Base-by-base conservation (phyloP, 2,329 filamentous ascomycete genomes). In the Fusarium equiseti region DNA sequence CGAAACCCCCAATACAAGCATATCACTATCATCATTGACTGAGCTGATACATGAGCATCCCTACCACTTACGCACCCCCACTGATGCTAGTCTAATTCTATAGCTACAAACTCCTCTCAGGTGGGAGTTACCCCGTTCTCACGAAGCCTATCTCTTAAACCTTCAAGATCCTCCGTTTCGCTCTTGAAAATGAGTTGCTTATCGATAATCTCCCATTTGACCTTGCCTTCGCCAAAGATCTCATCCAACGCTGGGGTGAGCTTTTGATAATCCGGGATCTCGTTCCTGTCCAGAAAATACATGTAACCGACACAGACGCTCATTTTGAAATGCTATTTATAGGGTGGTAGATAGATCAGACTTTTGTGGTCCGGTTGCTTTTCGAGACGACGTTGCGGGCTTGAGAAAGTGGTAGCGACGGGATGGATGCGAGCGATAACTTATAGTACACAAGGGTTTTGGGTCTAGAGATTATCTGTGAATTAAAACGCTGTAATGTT, bases 151-250 rank as follows among this genome's bases (percentile, higher is more conserved):
- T 62, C 26, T 8, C 62, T 31, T 5, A 62, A 18, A 0, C 4
- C 10, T 0, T 0, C 4, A 2, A 54, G 3, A 2, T 51, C 38
- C 4, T 11, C 2, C 0, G 24, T 38, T 2, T 15, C 2, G 0
- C 29, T 38, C 6, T 2, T 4, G 0, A 50, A 32, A 0, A 51
- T 42, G 7, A 65, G 2, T 0, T 12, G 16, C 3, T 10, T 10
- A 1, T 8, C 49, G 3, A 4, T 15, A 2, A 2, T 2, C 1
- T n/a, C 2, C 40, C 40, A 67, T 31, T 2, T 0, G 6, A 3
- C 27, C 0, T 13, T 24, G 0, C 11, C 13, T 11, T 38, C 6
- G 0, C 44, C 44, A 4, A 56, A 67, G 3, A 67, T 13, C 4
- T 2, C 6, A 0, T 48, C 24, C 1, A 67, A 29, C 1, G 27